These are phyloP conservation scores for Alliaria petiolata DNA, from an alignment of 345 rosid species.

Conservation along the genomic window DNA sequence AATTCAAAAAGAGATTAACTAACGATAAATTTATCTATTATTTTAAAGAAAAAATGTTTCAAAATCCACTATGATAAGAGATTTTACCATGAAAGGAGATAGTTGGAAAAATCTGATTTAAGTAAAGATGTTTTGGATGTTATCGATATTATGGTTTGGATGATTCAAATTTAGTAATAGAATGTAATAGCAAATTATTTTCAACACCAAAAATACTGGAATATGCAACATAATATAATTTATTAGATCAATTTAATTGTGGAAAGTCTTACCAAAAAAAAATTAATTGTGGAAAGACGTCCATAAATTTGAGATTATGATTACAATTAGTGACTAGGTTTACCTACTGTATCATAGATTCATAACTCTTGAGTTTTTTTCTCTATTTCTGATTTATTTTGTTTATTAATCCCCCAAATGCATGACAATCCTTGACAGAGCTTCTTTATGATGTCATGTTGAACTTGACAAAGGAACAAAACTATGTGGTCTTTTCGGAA, in stretches of 20 bases:
- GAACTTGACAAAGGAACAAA: background rate
- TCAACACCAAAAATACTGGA: too few relatives aligned
- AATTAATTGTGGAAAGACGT: too few relatives aligned
- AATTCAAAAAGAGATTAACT: too few relatives aligned
- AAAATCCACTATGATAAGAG: background rate
- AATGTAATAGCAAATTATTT: too few relatives aligned
- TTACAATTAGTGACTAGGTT: background rate
- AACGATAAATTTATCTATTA: background rate
- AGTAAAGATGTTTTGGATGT: background rate
- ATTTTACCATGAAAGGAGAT: background rate
- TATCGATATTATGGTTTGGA: background rate
- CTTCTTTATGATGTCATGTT: background rate
- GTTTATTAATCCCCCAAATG: background rate
- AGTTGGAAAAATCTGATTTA: too few relatives aligned
- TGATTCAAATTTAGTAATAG: too few relatives aligned
- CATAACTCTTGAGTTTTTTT: background rate
- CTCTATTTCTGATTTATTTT: background rate
- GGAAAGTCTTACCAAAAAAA: too few relatives aligned
- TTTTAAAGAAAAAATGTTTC: too few relatives aligned
- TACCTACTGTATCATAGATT: background rate
- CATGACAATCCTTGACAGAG: background rate
- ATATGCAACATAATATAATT: too few relatives aligned
- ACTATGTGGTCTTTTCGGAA: background rate
- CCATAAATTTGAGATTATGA: background rate
- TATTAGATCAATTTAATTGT: too few relatives aligned